phyloP scores from a whole-genome alignment of 768 basidiomycete species.

The Naganishia randhawae region DNA sequence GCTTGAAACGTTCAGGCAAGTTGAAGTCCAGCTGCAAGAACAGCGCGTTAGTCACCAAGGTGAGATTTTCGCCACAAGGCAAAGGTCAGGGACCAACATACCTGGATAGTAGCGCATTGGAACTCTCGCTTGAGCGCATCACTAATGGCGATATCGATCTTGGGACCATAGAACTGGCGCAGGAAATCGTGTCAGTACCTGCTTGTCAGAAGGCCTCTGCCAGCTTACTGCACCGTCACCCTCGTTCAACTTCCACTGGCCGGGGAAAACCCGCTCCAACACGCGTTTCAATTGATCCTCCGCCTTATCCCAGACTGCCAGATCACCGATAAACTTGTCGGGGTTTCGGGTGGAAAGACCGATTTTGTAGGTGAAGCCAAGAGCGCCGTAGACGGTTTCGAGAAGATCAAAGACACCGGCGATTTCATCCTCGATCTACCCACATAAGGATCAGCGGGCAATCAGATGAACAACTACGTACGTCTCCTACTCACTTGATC shows the following conservation, averaged over 20 bases:
- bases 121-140: slow-evolving; percentile 89
- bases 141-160: slow-evolving; percentile 85
- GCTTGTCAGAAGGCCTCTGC: background rate
- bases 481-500: slow-evolving; percentile 59
- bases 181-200: background rate
- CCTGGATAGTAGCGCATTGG: slow-evolving; percentile 90
- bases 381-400: slow-evolving; percentile 84
- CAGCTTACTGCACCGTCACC: slow-evolving; percentile 73
- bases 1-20: slow-evolving; percentile 90
- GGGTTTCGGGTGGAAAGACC: slow-evolving; percentile 89
- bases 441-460: background rate
- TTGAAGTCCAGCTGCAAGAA: slow-evolving; percentile 86
- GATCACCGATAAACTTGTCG: slow-evolving; percentile 81
- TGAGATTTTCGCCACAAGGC: background rate
- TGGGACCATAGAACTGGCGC: slow-evolving; percentile 89
- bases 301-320: slow-evolving; percentile 86
- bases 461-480: background rate
- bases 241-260: slow-evolving; percentile 86
- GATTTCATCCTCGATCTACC: slow-evolving; percentile 81
- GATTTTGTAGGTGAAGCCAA: slow-evolving; percentile 90
- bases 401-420: slow-evolving; percentile 86
- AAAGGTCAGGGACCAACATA: slow-evolving; percentile 27
- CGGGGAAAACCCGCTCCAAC: slow-evolving; percentile 78
- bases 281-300: slow-evolving; percentile 59
- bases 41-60: no score